Evolutionary conservation across 768 basidiomycete genomes (phyloP), one percentile per base, ranked within the genome.

Genomic region (Galerina sulciceps): DNA sequence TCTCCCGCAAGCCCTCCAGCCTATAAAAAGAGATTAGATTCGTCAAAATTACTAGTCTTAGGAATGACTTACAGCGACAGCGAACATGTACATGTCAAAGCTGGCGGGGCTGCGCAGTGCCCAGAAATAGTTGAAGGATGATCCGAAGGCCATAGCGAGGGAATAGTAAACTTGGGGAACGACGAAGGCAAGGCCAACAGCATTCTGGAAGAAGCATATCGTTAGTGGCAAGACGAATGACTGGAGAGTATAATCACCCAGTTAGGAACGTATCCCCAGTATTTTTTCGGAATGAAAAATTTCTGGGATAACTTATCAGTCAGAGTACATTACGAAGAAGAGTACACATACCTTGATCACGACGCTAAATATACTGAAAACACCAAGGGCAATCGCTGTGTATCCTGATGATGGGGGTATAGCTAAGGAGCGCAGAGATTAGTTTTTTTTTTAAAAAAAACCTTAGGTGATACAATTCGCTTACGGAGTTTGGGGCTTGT

Each of bases 71-170:
- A 81, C 81, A 49, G 83, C 74, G 61, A 84, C 58, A 31, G 83
- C 79, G 64, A 85, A 86, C 78, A 84, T 83, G 69, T 84, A 85
- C 80, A 84, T 80, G 61, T 85, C 85, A 63, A 70, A 84, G 38
- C 69, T 59, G 20, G 55, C 70, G 2, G 81, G 83, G 67, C 70
- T 79, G 11, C 73, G 67, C 69, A 72, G 76, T 49, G 70, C 65
- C 85, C 85, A 87, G 67, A 83, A 50, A 63, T 71, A 79, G 70
- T 79, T 80, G 64, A 78, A 75, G 20, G 73, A 62, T 10, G 82
- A 80, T 36, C 84, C 85, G 41, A 76, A 67, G 46, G 74, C 77
- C 82, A 84, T 84, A 55, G 82, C 82, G 61, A 83, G 70, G 3
- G 81, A 71, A 71, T 83, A 84, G 68, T 72, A 79, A 26, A 76